Evolutionary conservation across 805 yeast species (phyloP).

Genomic region (Suhomyces prunicola): DNA sequence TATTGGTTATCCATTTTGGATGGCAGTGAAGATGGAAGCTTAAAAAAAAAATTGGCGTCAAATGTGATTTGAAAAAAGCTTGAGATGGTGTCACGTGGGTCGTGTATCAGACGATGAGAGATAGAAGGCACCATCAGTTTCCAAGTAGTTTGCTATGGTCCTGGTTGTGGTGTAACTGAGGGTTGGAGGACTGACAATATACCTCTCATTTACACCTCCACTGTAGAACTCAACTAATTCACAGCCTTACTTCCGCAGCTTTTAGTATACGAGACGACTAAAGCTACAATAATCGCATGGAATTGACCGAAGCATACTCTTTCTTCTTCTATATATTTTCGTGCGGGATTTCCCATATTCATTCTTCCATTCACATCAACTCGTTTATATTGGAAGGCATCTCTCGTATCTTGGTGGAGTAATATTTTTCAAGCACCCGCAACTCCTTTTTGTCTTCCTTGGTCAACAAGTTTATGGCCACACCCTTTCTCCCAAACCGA

Average conservation of each 20-base stretch:
- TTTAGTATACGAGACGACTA: no score
- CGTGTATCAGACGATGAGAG: background rate
- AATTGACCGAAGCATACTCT: no score
- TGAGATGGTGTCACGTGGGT: constrained; percentile 9
- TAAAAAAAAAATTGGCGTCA: background rate
- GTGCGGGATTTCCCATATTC: background rate
- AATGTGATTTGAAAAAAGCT: constrained; percentile 2
- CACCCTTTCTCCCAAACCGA: constrained; percentile 98
- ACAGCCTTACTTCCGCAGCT: no score
- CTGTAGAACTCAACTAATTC: no score
- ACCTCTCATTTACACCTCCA: no score
- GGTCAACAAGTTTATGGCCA: constrained; percentile 91
- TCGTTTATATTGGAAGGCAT: constrained; percentile 56
- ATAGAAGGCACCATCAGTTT: no score
- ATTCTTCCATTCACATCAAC: constrained; percentile 4
- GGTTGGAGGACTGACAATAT: no score
- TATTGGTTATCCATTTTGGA: constrained; percentile 65
- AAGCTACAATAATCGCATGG: no score
- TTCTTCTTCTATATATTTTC: no score
- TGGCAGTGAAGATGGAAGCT: background rate
- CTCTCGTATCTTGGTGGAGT: constrained; percentile 85
- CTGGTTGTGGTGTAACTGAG: no score
- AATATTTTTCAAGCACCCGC: constrained; percentile 85
- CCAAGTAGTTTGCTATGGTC: no score
- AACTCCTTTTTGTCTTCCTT: constrained; percentile 68